These are phyloP conservation scores for Yamadazyma spencermartinsiae DNA, from an alignment of 1,139 yeast species.

Conservation along the genomic window DNA sequence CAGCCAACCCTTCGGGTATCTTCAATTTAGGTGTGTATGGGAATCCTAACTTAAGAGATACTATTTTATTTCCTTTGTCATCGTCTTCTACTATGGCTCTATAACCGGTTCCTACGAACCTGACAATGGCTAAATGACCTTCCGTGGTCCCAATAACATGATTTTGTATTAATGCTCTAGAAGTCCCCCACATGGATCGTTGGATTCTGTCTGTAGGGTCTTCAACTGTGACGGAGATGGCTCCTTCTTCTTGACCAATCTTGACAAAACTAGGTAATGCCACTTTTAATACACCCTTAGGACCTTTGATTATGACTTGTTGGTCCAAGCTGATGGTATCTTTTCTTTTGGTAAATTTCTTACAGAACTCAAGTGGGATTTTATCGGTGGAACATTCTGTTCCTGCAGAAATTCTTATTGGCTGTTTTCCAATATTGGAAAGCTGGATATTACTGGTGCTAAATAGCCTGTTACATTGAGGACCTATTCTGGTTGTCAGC, in stretches of 20 bases:
- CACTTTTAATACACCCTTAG: conserved; percentile 66
- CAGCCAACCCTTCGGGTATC: conserved; percentile 76
- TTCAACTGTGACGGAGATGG: conserved; percentile 54
- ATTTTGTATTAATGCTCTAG: conserved; percentile 76
- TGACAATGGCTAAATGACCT: conserved; percentile 85
- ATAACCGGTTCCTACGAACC: conserved; percentile 96
- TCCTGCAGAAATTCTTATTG: conserved; percentile 33
- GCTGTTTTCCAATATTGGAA: conserved; percentile 47
- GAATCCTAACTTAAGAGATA: conserved; percentile 75
- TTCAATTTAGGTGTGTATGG: conserved; percentile 69
- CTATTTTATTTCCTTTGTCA: conserved; percentile 54
- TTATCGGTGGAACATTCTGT: conserved; percentile 36
- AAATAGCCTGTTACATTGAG: conserved; percentile 3
- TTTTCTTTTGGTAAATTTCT: conserved; percentile 69
- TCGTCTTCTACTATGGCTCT: conserved; percentile 71
- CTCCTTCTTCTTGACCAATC: conserved; percentile 32
- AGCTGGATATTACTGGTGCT: conserved; percentile 23
- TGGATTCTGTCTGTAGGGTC: conserved; percentile 66
- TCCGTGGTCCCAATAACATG: conserved; percentile 85
- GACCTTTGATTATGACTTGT: conserved; percentile 72
- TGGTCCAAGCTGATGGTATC: conserved; percentile 58
- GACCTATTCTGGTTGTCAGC: no score
- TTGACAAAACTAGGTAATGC: conserved; percentile 74
- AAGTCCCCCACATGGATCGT: conserved; percentile 94
- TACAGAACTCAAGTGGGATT: conserved; percentile 47